phyloP scores from a whole-genome alignment of 148 eudicot species.

The Amaranthus cruentus region DNA sequence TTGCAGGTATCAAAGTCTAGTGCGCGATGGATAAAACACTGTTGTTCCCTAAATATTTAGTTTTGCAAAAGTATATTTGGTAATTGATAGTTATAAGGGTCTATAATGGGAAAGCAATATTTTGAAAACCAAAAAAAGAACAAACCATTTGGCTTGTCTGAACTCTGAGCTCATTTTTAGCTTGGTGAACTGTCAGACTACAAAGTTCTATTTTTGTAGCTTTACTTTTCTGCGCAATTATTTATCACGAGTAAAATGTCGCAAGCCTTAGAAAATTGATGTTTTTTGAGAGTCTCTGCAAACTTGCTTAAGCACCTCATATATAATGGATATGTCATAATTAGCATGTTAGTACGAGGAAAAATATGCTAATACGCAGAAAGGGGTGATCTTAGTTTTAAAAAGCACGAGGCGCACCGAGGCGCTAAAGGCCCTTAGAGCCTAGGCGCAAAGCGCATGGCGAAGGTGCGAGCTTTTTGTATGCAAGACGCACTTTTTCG shows the following conservation, averaged over 20 bases:
- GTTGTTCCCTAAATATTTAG: background rate
- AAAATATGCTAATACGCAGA: background rate
- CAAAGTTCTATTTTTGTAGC: background rate
- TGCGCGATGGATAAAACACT: constrained; percentile 3
- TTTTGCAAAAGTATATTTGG: background rate
- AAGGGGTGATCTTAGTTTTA: background rate
- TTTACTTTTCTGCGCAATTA: background rate
- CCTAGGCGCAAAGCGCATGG: too few relatives aligned
- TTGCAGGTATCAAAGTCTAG: constrained; percentile 52
- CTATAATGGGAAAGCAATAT: background rate
- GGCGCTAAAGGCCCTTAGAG: too few relatives aligned
- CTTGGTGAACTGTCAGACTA: background rate
- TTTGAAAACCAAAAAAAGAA: background rate
- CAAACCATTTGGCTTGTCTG: background rate
- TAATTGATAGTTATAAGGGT: background rate
- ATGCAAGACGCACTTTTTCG: too few relatives aligned
- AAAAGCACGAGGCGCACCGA: too few relatives aligned
- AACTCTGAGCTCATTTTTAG: background rate
- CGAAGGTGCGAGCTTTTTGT: too few relatives aligned
- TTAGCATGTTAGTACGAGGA: background rate
- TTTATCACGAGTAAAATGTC: background rate
- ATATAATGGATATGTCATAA: background rate
- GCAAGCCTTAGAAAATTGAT: background rate
- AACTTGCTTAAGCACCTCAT: background rate
- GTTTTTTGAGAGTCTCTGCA: background rate